Evolutionary conservation across 2,329 filamentous ascomycete genomes (phyloP).

Genomic region (Zymoseptoria tritici): DNA sequence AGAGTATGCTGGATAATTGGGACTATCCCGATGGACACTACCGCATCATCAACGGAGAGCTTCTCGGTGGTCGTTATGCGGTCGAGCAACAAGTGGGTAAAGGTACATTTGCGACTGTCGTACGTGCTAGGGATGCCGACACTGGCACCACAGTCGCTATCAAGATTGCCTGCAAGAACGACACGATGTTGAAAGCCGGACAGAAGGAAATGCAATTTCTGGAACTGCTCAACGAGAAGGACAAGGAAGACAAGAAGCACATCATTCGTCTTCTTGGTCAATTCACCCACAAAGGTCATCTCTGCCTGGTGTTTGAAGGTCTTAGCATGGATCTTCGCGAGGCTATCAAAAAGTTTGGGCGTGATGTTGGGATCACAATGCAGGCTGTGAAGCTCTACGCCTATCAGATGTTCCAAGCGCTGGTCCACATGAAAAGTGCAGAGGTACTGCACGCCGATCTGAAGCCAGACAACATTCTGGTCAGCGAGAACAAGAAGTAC

Average conservation of each 20-base stretch:
- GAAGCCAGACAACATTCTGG: conserved; percentile 95
- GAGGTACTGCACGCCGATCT: conserved; percentile 92
- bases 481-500: conserved; percentile 71
- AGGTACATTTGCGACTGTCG: conserved; percentile 96
- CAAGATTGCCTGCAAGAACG: conserved; percentile 97
- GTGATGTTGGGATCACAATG: conserved; percentile 86
- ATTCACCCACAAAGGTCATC: conserved; percentile 90
- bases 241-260: conserved; percentile 84
- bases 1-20: conserved; percentile 81
- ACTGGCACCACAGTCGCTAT: conserved; percentile 72
- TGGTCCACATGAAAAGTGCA: conserved; percentile 82
- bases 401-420: conserved; percentile 84
- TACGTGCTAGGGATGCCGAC: conserved; percentile 71
- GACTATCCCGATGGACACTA: conserved; percentile 96
- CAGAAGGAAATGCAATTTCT: conserved; percentile 92
- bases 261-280: conserved; percentile 78
- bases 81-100: conserved; percentile 81
- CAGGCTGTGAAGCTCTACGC: conserved; percentile 82
- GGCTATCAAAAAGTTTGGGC: conserved; percentile 89
- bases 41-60: conserved; percentile 84
- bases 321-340: conserved; percentile 87
- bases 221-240: conserved; percentile 74
- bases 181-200: conserved; percentile 64
- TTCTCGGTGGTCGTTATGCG: conserved; percentile 83
- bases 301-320: conserved; percentile 97